Conservation (phyloP, 1,139 yeast species). For the Casaregolazyma suthepensis region DNA sequence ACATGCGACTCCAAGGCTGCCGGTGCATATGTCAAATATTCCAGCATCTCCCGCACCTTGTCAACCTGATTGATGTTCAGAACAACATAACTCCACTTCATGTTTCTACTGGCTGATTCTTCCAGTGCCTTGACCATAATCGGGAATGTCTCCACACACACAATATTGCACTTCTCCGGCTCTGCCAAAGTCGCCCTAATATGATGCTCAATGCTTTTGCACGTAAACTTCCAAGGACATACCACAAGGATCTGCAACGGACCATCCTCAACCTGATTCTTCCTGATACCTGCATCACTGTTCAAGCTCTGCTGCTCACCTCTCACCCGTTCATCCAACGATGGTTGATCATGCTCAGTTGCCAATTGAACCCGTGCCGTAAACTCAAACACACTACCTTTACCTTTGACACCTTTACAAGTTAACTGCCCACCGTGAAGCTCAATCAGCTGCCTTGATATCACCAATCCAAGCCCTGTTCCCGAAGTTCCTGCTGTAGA, state of each 20-base stretch:
- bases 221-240: slow-evolving; percentile 29
- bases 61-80: slow-evolving; percentile 24
- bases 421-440: slow-evolving; percentile 82
- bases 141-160: slow-evolving; percentile 17
- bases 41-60: slow-evolving; percentile 21
- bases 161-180: slow-evolving; percentile 22
- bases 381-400: slow-evolving; percentile 64
- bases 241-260: slow-evolving; percentile 25
- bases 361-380: slow-evolving; percentile 30
- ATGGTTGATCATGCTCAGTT: slow-evolving; percentile 25
- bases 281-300: slow-evolving; percentile 6
- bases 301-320: slow-evolving; percentile 8
- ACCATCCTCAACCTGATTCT: neutral
- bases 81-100: slow-evolving; percentile 30
- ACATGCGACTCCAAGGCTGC: slow-evolving; percentile 18
- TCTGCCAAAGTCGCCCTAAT: slow-evolving; percentile 28
- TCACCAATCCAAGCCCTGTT: slow-evolving; percentile 81
- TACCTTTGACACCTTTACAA: slow-evolving; percentile 63
- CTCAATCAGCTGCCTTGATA: slow-evolving; percentile 74
- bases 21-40: slow-evolving; percentile 7
- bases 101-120: neutral
- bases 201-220: slow-evolving; percentile 30
- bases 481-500: slow-evolving; percentile 46
- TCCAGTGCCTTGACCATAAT: slow-evolving; percentile 10
- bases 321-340: slow-evolving; percentile 20